Conservation (phyloP, 2,329 filamentous ascomycete species). For the Paramyrothecium roridum region DNA sequence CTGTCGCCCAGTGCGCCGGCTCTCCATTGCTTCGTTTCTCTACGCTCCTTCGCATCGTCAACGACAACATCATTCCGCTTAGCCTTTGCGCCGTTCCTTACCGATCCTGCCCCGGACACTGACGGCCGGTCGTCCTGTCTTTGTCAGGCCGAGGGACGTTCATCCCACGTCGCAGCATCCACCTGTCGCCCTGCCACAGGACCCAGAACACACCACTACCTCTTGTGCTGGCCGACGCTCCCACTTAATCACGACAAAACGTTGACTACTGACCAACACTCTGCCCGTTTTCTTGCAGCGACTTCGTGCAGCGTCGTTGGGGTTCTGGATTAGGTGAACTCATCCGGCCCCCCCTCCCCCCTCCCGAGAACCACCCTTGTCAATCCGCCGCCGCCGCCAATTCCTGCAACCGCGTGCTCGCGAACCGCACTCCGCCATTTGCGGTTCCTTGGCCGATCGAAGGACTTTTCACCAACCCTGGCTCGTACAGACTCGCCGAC, state of each 20-base stretch:
- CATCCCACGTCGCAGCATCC: neutral
- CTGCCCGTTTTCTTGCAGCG: too few relatives aligned
- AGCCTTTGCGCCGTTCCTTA: constrained; percentile 8
- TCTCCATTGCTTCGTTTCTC: constrained; percentile 15
- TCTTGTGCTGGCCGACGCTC: too few relatives aligned
- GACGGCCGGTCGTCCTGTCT: neutral
- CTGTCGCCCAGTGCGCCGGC: neutral
- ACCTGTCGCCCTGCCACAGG: too few relatives aligned
- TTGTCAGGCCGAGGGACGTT: neutral
- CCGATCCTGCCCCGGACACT: constrained; percentile 4
- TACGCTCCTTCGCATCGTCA: constrained; percentile 15
- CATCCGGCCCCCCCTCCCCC: too few relatives aligned
- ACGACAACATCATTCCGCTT: constrained; percentile 4
- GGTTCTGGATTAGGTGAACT: too few relatives aligned
- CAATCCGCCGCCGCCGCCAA: too few relatives aligned
- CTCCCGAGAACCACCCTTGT: too few relatives aligned
- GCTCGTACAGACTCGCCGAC: constrained; percentile 27
- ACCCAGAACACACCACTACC: too few relatives aligned
- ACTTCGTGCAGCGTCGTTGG: too few relatives aligned
- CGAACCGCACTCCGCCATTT: neutral
- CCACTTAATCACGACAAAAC: too few relatives aligned
- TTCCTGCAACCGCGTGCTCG: too few relatives aligned
- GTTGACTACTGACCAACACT: too few relatives aligned
- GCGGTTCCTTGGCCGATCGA: neutral
- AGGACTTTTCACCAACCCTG: constrained; percentile 11